A percentile compares a stretch with the other conserved stretches of the same genome.
Evolutionary conservation across 192 early-diverging fungal genomes (phyloP).

Genomic region (Coemansia guatemalensis): DNA sequence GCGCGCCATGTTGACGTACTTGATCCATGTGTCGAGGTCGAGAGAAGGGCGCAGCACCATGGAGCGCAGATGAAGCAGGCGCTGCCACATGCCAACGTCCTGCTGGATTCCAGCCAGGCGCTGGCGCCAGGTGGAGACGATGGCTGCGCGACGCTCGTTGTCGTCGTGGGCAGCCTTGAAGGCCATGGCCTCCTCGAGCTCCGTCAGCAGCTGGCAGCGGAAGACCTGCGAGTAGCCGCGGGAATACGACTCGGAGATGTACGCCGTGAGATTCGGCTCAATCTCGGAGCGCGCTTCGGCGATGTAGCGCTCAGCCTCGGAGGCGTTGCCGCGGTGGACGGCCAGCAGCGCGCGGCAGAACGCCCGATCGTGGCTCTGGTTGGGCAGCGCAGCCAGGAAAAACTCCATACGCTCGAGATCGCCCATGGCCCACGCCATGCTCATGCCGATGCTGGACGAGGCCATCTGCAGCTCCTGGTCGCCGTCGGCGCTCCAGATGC

Average conservation of each 20-base stretch:
- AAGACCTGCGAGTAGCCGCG: conserved; percentile 87
- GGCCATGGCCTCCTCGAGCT: conserved; percentile 93
- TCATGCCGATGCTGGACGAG: conserved; percentile 87
- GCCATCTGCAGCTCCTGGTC: conserved; percentile 62
- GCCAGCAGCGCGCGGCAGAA: conserved; percentile 91
- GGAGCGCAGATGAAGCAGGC: conserved; percentile 81
- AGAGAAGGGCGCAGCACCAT: conserved; percentile 88
- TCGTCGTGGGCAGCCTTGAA: conserved; percentile 86
- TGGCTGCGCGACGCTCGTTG: conserved; percentile 68
- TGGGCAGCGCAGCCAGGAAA: conserved; percentile 80
- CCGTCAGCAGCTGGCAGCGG: conserved; percentile 95
- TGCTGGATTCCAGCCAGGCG: conserved; percentile 86
- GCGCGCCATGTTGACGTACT: conserved; percentile 92
- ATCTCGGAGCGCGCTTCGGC: conserved; percentile 80
- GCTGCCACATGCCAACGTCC: conserved; percentile 96
- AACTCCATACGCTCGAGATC: conserved; percentile 91
- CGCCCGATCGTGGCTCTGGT: conserved; percentile 61
- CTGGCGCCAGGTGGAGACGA: conserved; percentile 82
- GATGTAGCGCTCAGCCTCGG: conserved; percentile 74
- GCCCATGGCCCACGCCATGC: conserved; percentile 91
- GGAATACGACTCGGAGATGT: conserved; percentile 92
- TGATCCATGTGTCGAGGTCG: conserved; percentile 95
- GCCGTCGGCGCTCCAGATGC: conserved; percentile 64
- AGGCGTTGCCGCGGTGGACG: conserved; percentile 75
- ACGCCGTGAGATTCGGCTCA: conserved; percentile 83